Evolutionary conservation across 495 filamentous ascomycete genomes (phyloP).

Genomic region (Podospora appendiculata): DNA sequence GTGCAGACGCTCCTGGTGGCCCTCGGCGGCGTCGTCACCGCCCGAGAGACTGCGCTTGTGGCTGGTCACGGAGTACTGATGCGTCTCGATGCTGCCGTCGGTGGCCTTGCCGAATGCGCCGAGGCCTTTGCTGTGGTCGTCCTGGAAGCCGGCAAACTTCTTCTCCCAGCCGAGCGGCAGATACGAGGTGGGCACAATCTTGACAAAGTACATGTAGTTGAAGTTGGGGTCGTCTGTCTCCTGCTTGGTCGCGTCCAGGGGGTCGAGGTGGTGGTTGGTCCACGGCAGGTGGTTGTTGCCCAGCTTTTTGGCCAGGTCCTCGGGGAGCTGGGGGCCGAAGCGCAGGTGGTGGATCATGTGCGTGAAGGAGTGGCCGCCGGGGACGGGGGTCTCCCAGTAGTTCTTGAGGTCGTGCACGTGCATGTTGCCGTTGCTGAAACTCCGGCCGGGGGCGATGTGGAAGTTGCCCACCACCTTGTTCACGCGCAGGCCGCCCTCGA

Average conservation of each 20-base stretch:
- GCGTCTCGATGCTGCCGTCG: slow-evolving; percentile 85
- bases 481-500: slow-evolving; percentile 86
- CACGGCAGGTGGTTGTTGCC: slow-evolving; percentile 51
- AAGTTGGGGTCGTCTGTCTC: slow-evolving; percentile 69
- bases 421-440: slow-evolving; percentile 89
- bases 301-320: slow-evolving; percentile 56
- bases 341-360: slow-evolving; percentile 86
- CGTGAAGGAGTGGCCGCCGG: slow-evolving; percentile 71
- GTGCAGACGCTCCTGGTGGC: slow-evolving; percentile 85
- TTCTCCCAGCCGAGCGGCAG: slow-evolving; percentile 75
- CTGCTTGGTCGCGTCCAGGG: slow-evolving; percentile 78
- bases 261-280: slow-evolving; percentile 88
- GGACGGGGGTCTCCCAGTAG: slow-evolving; percentile 64
- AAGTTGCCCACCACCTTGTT: slow-evolving; percentile 99
- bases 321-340: slow-evolving; percentile 88
- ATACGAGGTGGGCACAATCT: slow-evolving; percentile 93
- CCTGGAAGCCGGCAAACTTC: slow-evolving; percentile 18
- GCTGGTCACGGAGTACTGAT: slow-evolving; percentile 95
- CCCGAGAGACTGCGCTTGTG: slow-evolving; percentile 82
- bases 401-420: slow-evolving; percentile 96
- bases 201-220: slow-evolving; percentile 99
- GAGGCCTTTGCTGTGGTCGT: slow-evolving; percentile 42
- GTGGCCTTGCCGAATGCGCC: slow-evolving; percentile 54
- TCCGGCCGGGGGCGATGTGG: slow-evolving; percentile 92
- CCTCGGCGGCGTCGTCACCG: slow-evolving; percentile 73